These are phyloP conservation scores for Chaetomium cochliodes DNA, from an alignment of 495 filamentous ascomycete genomes.

Conservation along the genomic window DNA sequence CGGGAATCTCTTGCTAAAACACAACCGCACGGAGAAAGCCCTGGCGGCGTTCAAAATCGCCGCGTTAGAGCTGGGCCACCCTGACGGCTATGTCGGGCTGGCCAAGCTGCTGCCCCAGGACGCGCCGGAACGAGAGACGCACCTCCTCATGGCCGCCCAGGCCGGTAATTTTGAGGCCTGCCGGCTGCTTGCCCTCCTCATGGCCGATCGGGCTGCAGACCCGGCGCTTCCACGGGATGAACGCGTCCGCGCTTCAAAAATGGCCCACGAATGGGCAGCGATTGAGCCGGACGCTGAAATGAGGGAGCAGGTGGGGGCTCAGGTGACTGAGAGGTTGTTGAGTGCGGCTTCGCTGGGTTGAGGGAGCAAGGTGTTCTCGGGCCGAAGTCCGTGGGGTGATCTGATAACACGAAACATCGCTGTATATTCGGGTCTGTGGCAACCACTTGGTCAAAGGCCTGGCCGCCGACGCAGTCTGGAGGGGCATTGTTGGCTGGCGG, in stretches of 20 bases:
- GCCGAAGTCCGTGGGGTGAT: background rate
- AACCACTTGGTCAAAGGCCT: background rate
- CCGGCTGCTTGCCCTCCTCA: background rate
- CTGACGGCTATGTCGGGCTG: conserved; percentile 26
- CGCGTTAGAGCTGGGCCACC: conserved; percentile 34
- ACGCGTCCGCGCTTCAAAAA: background rate
- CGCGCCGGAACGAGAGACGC: conserved; percentile 23
- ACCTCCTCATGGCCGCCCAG: conserved; percentile 35
- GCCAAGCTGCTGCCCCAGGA: conserved; percentile 29
- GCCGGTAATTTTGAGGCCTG: conserved; percentile 22
- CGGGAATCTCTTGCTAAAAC: conserved; percentile 27
- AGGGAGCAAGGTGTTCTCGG: background rate
- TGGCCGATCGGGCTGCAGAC: conserved; percentile 5
- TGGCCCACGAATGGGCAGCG: conserved; percentile 6
- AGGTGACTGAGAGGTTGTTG: conserved; percentile 6
- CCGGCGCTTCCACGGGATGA: background rate
- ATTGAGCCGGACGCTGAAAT: background rate
- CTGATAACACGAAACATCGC: background rate
- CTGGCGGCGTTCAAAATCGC: conserved; percentile 25
- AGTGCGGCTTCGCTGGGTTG: background rate
- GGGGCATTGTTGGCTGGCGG: conserved; percentile 13
- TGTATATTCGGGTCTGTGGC: background rate
- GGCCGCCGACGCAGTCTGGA: conserved; percentile 9
- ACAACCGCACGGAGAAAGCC: conserved; percentile 26
- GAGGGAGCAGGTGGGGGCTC: background rate